phyloP scores from a whole-genome alignment of 2,329 filamentous ascomycete genomes.

The Alternaria sp. region DNA sequence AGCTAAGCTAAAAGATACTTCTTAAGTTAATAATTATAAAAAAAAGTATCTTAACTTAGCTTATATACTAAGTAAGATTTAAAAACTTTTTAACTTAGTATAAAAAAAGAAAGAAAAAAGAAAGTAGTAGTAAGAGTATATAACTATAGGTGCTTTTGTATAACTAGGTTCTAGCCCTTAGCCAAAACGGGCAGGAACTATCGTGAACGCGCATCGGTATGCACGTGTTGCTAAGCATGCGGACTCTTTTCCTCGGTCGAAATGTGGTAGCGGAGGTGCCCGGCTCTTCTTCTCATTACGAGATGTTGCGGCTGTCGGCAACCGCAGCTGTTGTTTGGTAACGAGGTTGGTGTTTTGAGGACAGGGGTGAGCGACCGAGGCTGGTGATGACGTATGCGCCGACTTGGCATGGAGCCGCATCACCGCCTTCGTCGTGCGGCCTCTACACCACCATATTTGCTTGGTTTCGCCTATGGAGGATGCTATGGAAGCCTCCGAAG shows the following conservation, averaged over 20 bases:
- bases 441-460: not conserved
- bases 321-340: not conserved
- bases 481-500: not conserved
- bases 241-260: constrained; percentile 3
- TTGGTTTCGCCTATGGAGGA: not conserved
- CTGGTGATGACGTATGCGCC: constrained; percentile 20
- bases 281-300: constrained; percentile 7
- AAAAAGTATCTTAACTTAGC: too few species aligned
- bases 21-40: too few species aligned
- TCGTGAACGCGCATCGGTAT: not conserved
- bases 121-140: too few species aligned
- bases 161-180: too few species aligned
- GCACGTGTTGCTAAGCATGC: constrained; percentile 4
- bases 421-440: not conserved
- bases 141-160: too few species aligned
- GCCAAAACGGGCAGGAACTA: too few species aligned
- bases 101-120: too few species aligned
- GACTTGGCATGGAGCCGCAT: constrained; percentile 15
- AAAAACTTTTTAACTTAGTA: too few species aligned
- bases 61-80: too few species aligned
- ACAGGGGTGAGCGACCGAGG: constrained; percentile 14
- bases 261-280: constrained; percentile 14
- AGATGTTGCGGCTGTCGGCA: not conserved
- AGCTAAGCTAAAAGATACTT: too few species aligned
- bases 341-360: not conserved